Conservation (phyloP, 2,329 filamentous ascomycete genomes). For the Coniochaeta sp. region DNA sequence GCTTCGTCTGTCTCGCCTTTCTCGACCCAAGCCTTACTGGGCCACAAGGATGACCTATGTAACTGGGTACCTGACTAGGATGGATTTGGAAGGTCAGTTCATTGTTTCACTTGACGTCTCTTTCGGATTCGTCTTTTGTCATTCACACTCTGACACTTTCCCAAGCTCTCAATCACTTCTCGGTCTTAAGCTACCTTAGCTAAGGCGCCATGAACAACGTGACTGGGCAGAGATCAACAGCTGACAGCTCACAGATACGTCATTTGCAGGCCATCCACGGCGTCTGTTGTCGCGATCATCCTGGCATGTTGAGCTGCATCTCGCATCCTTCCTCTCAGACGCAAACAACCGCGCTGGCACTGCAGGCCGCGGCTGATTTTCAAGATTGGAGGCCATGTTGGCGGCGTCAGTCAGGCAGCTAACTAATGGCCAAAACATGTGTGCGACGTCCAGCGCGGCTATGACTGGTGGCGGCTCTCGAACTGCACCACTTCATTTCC, state of each 20-base stretch:
- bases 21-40: neutral
- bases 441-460: neutral
- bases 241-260: no score
- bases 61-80: neutral
- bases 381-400: neutral
- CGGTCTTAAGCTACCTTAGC: no score
- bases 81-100: neutral
- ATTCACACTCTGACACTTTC: no score
- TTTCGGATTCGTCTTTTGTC: no score
- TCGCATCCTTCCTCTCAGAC: slow-evolving; percentile 2
- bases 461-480: neutral
- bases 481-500: slow-evolving; percentile 14
- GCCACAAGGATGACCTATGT: neutral
- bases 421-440: neutral
- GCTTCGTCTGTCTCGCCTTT: slow-evolving; percentile 21
- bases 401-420: slow-evolving; percentile 28
- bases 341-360: neutral
- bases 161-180: no score
- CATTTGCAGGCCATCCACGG: neutral
- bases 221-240: no score
- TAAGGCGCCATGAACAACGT: no score
- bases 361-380: slow-evolving; percentile 24
- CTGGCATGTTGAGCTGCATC: neutral
- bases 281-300: slow-evolving; percentile 20
- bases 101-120: no score